Base-by-base conservation (phyloP, 2,329 filamentous ascomycete species). In the Epichloe gansuensis region DNA sequence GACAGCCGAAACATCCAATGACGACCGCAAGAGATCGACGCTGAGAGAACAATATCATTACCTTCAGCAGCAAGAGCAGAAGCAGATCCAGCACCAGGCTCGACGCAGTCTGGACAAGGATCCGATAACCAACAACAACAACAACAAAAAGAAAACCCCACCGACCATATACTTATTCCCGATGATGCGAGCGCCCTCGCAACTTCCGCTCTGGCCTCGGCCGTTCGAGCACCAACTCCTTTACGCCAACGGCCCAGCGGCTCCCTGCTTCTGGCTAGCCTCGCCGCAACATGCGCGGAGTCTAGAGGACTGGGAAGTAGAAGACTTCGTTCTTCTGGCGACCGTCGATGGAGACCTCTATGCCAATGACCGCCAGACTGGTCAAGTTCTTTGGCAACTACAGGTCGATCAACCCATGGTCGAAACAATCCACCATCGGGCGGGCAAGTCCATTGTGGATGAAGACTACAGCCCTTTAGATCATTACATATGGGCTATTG, bases 291-390 rank as follows among this genome's bases (percentile, higher is more conserved):
- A 79, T 86, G 91, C 90, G 91, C 91, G 91, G 83, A 94, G 86
- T 78, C 78, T 97, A 81, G 86, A 91, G 81, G 91, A 96, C 75
- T 97, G 91, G 91, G 89, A 96, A 86, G 91, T 96, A 75, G 91
- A 97, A 88, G 91, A 97, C 78, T 95, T 96, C 81, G 88, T 97
- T 75, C 88, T 98, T 77, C 78, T 98, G 86, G 91, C 93, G 88
- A 97, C 93, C 81, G 88, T 97, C 82, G 91, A 97, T 78, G 93
- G 93, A 78, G 88, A 89, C 68, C 82, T 97, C 64, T 88, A 95
- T 74, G 91, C 91, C 68, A 83, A 83, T 69, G 89, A 96, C 74
- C 82, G 93, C 63, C 86, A 85, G 67, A 93, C 86, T 50, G 93
- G 93, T 61, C 78, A 84, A 57, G 78, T 86, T 61, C 85, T 84